Conservation (phyloP, 768 basidiomycete genomes). For the Gloeopeniophorella convolvens region DNA sequence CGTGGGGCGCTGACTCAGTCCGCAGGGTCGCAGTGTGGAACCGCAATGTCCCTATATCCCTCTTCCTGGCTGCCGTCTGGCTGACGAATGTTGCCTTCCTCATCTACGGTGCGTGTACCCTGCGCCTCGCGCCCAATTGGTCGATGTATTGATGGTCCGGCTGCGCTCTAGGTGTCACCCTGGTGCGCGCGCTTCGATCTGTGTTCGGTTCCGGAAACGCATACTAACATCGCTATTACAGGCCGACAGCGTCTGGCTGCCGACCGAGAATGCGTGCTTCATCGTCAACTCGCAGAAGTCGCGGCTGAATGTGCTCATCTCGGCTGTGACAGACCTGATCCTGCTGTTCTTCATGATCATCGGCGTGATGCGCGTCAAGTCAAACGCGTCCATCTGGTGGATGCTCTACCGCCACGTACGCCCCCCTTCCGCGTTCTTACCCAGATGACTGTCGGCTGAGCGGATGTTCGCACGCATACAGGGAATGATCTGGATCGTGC, state of each 20-base stretch:
- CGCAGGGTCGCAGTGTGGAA: constrained; percentile 4
- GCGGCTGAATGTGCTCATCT: neutral
- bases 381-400: neutral
- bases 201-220: too few species aligned
- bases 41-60: neutral
- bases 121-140: neutral
- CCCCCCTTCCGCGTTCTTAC: neutral
- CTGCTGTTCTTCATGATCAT: constrained; percentile 3
- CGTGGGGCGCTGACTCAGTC: too few species aligned
- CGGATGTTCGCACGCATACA: neutral
- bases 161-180: neutral
- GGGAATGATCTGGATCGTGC: neutral
- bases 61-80: neutral
- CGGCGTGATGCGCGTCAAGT: neutral
- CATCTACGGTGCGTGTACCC: neutral
- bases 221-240: too few species aligned
- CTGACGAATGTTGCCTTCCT: constrained; percentile 1
- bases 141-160: too few species aligned
- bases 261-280: neutral
- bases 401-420: constrained; percentile 2
- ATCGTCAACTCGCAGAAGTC: neutral
- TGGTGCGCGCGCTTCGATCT: neutral
- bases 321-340: constrained; percentile 1
- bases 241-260: neutral
- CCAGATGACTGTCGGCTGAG: neutral